A percentile compares a stretch with the other conserved stretches of the same genome.
phyloP scores from a whole-genome alignment of 2,329 filamentous ascomycete species.

The Fusarium sp. region DNA sequence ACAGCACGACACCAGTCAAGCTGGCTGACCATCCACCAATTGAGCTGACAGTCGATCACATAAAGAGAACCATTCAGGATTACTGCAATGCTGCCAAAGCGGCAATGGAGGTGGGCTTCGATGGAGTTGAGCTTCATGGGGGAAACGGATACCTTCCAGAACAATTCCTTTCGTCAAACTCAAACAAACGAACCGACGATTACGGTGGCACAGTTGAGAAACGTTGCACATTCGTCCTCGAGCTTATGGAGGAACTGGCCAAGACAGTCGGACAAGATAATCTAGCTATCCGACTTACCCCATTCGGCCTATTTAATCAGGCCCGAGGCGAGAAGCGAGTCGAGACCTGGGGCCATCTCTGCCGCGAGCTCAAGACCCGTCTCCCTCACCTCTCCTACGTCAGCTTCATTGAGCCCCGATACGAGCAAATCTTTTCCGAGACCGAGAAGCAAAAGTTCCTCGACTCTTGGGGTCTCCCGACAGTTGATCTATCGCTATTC shows the following conservation, averaged over 20 bases:
- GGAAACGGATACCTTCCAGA: conserved; percentile 60
- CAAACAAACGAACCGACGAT: conserved; percentile 55
- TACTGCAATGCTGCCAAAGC: conserved; percentile 54
- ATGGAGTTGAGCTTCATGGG: conserved; percentile 60
- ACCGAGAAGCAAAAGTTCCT: conserved; percentile 66
- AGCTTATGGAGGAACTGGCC: conserved; percentile 65
- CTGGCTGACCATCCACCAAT: conserved; percentile 51
- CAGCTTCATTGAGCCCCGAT: conserved; percentile 70
- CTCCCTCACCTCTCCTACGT: conserved; percentile 66
- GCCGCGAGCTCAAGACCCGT: conserved; percentile 62
- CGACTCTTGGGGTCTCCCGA: conserved; percentile 61
- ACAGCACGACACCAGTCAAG: conserved; percentile 57
- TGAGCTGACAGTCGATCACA: conserved; percentile 60
- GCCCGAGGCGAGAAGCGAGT: conserved; percentile 65
- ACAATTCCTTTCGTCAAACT: conserved; percentile 57
- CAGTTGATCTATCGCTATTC: conserved; percentile 64
- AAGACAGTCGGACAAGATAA: conserved; percentile 62
- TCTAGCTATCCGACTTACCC: conserved; percentile 62
- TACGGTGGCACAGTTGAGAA: conserved; percentile 55
- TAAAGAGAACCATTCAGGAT: conserved; percentile 51
- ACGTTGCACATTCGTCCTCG: conserved; percentile 67
- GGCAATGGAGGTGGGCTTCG: conserved; percentile 69
- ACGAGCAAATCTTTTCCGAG: conserved; percentile 66
- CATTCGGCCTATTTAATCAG: conserved; percentile 68
- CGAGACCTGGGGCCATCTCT: conserved; percentile 68